Percentiles rank a stretch among this genome's conserved stretches.
Evolutionary conservation across 176 grass and related monocot species (phyloP).

Genomic region (Paspalum vaginatum): DNA sequence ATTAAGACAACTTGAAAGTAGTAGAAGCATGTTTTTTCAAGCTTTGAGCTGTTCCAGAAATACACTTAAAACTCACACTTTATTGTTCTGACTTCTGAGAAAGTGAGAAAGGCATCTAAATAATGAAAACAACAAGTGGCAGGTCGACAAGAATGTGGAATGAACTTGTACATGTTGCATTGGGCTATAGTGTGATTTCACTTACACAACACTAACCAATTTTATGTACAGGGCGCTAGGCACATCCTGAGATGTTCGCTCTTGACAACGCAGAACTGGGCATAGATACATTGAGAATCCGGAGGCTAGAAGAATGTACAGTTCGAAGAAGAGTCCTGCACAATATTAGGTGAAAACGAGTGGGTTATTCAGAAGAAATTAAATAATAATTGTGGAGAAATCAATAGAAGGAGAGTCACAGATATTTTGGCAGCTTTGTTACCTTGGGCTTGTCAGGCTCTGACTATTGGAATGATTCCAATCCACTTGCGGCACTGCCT

Average conservation of each 20-base stretch:
- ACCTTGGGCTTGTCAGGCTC: neutral
- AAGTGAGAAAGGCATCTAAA: no score
- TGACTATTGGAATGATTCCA: conserved; percentile 28
- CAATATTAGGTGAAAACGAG: neutral
- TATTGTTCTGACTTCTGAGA: no score
- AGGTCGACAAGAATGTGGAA: no score
- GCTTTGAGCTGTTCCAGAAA: no score
- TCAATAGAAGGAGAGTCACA: neutral
- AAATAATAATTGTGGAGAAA: neutral
- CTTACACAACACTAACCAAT: neutral
- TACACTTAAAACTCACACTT: no score
- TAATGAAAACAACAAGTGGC: no score
- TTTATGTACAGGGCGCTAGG: neutral
- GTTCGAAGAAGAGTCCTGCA: neutral
- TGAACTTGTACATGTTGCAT: no score
- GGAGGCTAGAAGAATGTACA: neutral
- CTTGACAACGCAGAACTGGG: neutral
- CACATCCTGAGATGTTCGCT: neutral
- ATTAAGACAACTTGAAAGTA: no score
- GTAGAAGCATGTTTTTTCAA: no score
- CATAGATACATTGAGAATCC: neutral
- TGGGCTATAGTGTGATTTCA: neutral
- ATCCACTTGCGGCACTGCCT: conserved; percentile 19
- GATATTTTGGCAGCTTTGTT: neutral
- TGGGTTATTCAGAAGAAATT: neutral